phyloP scores from a whole-genome alignment of 2,329 filamentous ascomycete genomes.

The Mariannaea sp. region DNA sequence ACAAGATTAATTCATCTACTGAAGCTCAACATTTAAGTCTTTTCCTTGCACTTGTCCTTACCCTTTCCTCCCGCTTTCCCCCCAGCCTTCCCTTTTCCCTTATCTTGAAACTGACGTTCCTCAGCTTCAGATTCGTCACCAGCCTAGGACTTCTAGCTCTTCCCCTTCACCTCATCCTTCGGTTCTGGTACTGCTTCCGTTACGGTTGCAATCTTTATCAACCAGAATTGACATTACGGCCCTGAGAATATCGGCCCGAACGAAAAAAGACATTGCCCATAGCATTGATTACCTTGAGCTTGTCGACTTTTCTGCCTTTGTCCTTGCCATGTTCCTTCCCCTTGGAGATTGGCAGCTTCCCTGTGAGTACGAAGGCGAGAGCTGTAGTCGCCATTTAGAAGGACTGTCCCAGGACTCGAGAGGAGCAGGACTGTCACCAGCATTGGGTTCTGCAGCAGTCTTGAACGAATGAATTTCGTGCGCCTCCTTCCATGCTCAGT shows the following conservation, averaged over 20 bases:
- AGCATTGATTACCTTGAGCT: not conserved
- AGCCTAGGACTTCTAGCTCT: no score
- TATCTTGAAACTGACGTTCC: no score
- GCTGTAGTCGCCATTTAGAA: slow-evolving; percentile 15
- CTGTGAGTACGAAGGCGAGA: slow-evolving; percentile 12
- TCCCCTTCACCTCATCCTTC: no score
- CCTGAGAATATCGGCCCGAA: not conserved
- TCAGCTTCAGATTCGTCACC: no score
- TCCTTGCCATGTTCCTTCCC: not conserved
- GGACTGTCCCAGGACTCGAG: not conserved
- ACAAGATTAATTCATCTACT: no score
- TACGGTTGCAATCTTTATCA: no score
- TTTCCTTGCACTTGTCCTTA: no score
- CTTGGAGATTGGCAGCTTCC: not conserved
- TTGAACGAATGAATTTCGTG: slow-evolving; percentile 3
- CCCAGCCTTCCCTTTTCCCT: no score
- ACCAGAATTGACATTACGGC: not conserved
- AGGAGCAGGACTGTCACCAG: not conserved
- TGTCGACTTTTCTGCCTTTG: not conserved
- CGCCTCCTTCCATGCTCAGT: slow-evolving; percentile 11
- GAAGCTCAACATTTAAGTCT: no score
- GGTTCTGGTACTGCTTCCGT: no score
- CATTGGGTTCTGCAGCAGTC: slow-evolving; percentile 1
- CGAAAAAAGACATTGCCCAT: not conserved
- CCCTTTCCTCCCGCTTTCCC: no score